phyloP scores from a whole-genome alignment of 495 filamentous ascomycete species.

The Wilcoxina mikolae region DNA sequence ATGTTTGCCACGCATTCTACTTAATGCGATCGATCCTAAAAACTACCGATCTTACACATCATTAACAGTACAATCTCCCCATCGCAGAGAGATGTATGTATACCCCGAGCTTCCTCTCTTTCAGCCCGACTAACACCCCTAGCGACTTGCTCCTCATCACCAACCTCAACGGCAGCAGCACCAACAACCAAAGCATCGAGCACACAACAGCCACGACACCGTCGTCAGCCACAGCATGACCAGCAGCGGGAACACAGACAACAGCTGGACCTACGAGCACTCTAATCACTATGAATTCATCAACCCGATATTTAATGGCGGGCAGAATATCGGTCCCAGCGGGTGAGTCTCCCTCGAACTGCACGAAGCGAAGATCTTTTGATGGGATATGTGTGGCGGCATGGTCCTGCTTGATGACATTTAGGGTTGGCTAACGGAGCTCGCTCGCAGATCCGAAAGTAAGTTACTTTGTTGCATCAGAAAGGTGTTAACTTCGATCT shows the following conservation, averaged over 20 bases:
- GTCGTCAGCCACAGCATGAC: not conserved
- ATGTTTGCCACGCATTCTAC: too few relatives aligned
- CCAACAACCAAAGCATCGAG: not conserved
- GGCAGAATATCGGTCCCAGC: not conserved
- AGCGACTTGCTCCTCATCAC: not conserved
- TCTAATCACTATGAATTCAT: not conserved
- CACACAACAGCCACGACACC: not conserved
- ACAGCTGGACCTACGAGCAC: not conserved
- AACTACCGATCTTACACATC: too few relatives aligned
- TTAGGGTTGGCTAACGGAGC: not conserved
- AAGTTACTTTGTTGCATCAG: not conserved
- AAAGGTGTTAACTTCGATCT: not conserved
- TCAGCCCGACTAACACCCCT: not conserved
- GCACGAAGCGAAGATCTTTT: not conserved
- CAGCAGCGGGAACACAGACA: not conserved
- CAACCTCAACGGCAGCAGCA: not conserved
- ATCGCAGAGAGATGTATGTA: too few relatives aligned
- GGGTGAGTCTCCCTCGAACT: not conserved
- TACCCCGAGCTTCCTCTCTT: not conserved
- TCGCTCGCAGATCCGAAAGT: not conserved
- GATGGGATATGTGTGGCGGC: not conserved
- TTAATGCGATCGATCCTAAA: too few relatives aligned
- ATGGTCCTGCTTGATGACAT: constrained; percentile 1
- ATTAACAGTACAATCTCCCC: too few relatives aligned
- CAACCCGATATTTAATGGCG: not conserved